phyloP scores from a whole-genome alignment of 805 yeast genomes.

The Starmerella kuoi region DNA sequence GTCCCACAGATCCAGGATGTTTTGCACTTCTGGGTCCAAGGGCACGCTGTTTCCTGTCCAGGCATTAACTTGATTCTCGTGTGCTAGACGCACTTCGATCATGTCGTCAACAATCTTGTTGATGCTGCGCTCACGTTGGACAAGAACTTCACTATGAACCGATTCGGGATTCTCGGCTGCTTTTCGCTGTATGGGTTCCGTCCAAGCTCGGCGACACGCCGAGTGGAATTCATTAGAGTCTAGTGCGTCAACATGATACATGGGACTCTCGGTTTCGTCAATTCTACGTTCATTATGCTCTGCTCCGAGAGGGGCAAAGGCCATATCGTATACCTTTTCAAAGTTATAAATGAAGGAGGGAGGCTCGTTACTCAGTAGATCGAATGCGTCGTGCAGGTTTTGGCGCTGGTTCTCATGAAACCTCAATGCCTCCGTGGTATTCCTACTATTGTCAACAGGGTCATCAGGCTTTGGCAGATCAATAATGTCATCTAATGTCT shows the following conservation, averaged over 20 bases:
- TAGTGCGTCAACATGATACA: conserved; percentile 6
- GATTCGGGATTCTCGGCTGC: conserved; percentile 11
- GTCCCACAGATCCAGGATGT: conserved; percentile 1
- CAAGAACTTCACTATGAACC: neutral
- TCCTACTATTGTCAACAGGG: neutral
- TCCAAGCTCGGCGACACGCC: conserved; percentile 21
- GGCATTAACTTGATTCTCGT: neutral
- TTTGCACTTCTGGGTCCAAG: neutral
- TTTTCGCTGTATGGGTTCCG: conserved; percentile 19
- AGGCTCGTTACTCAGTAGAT: neutral
- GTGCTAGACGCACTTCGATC: neutral
- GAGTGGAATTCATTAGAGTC: conserved; percentile 10
- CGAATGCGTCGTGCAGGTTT: neutral
- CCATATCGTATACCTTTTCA: neutral
- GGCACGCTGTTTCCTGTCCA: neutral
- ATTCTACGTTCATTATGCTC: neutral
- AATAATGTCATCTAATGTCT: neutral
- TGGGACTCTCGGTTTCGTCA: neutral
- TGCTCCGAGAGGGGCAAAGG: conserved; percentile 3
- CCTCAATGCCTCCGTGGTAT: neutral
- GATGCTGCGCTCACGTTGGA: neutral
- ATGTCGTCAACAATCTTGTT: neutral
- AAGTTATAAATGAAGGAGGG: neutral
- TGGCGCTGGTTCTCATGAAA: neutral
- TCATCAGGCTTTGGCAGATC: conserved; percentile 11